Conservation (phyloP, 2,329 filamentous ascomycete species). For the Apiospora koreana region DNA sequence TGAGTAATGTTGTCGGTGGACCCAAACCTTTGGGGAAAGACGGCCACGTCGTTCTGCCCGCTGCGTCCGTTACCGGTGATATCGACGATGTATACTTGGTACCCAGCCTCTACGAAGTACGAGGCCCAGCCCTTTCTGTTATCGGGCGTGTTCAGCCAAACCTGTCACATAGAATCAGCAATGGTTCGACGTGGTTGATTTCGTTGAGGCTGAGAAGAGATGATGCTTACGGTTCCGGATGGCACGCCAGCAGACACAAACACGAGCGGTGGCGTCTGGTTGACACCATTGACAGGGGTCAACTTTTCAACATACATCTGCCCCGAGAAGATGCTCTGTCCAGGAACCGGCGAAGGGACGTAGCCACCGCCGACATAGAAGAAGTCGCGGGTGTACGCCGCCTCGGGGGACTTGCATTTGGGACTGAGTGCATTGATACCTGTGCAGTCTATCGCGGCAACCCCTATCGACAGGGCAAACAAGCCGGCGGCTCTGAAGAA, state of each 20-base stretch:
- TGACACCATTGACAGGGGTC: constrained; percentile 10
- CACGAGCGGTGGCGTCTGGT: constrained; percentile 12
- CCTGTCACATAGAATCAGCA: constrained; percentile 24
- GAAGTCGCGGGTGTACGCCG: constrained; percentile 11
- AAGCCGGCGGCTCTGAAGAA: not conserved
- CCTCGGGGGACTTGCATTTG: constrained; percentile 21
- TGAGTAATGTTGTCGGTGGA: constrained; percentile 26
- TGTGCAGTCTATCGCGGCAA: constrained; percentile 12
- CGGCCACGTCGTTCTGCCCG: constrained; percentile 21
- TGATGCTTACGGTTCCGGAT: constrained; percentile 5
- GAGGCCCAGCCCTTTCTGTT: constrained; percentile 47
- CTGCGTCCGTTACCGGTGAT: constrained; percentile 25
- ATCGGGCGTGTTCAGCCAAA: constrained; percentile 50
- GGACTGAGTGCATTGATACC: constrained; percentile 19
- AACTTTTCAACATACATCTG: constrained; percentile 17
- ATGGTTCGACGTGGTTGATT: no score
- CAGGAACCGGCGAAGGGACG: not conserved
- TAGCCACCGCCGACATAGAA: constrained; percentile 16
- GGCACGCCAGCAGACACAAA: constrained; percentile 12
- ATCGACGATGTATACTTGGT: constrained; percentile 43
- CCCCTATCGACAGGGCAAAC: not conserved
- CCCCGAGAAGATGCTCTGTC: constrained; percentile 2
- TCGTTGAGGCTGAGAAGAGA: no score
- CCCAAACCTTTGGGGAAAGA: constrained; percentile 22
- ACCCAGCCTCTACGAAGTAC: constrained; percentile 45